phyloP scores from a whole-genome alignment of 495 filamentous ascomycete species.

The Trichoderma erinaceum region DNA sequence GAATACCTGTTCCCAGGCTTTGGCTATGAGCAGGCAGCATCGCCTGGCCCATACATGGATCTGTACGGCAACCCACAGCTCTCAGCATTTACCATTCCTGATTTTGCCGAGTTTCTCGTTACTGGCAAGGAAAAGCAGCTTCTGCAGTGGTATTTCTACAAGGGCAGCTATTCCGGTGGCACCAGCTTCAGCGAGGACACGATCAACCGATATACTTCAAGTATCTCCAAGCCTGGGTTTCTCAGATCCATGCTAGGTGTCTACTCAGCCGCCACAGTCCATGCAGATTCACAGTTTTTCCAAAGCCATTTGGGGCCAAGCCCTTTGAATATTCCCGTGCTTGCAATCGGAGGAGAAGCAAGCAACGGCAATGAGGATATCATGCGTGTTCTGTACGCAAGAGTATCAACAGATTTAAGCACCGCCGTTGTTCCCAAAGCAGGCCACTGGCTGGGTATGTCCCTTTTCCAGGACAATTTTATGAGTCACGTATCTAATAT shows the following conservation, averaged over 20 bases:
- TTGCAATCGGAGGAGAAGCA: constrained; percentile 21
- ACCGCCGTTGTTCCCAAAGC: constrained; percentile 23
- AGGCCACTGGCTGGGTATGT: constrained; percentile 21
- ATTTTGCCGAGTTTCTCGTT: constrained; percentile 38
- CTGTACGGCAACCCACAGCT: constrained; percentile 39
- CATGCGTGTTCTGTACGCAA: constrained; percentile 7
- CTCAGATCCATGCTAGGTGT: constrained; percentile 22
- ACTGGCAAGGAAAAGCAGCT: constrained; percentile 32
- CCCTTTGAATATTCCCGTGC: constrained; percentile 14
- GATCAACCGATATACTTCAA: constrained; percentile 19
- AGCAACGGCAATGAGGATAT: background rate
- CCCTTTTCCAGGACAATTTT: background rate
- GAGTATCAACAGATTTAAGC: constrained; percentile 15
- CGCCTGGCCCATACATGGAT: constrained; percentile 27
- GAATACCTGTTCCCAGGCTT: constrained; percentile 38
- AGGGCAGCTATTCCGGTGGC: constrained; percentile 26
- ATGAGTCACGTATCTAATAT: background rate
- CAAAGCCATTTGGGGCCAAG: constrained; percentile 14
- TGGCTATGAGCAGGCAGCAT: constrained; percentile 27
- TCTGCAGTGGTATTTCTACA: constrained; percentile 40
- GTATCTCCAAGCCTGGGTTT: constrained; percentile 22
- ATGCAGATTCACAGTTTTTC: constrained; percentile 20
- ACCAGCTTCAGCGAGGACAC: constrained; percentile 22
- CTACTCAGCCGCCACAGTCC: constrained; percentile 15
- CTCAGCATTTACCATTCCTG: constrained; percentile 37